Conservation (phyloP, 495 filamentous ascomycete species). For the Aspergillus baeticus region DNA sequence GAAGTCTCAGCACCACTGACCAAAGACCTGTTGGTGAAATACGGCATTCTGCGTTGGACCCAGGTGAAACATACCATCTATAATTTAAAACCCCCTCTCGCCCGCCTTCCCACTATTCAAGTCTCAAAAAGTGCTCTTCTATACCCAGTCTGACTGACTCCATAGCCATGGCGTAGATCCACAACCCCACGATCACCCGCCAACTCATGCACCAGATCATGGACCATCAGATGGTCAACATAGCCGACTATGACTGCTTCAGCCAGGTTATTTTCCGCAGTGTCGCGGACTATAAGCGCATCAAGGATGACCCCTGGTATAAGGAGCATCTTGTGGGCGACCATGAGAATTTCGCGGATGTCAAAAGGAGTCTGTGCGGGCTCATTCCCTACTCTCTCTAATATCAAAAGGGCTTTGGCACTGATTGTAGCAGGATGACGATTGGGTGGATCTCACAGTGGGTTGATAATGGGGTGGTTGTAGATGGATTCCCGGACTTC, state of each 20-base stretch:
- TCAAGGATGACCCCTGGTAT: slow-evolving; percentile 37
- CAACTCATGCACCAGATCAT: slow-evolving; percentile 37
- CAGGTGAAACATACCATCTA: slow-evolving; percentile 16
- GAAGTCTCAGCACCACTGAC: slow-evolving; percentile 43
- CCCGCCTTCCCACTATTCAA: background rate
- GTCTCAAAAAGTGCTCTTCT: background rate
- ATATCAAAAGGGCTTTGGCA: too few species aligned
- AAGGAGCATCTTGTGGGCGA: slow-evolving; percentile 39
- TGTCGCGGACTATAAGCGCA: slow-evolving; percentile 41
- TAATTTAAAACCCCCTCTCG: background rate
- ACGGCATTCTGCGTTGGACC: slow-evolving; percentile 40
- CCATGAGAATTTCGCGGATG: slow-evolving; percentile 50
- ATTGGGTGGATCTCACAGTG: slow-evolving; percentile 33
- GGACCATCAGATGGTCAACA: slow-evolving; percentile 36
- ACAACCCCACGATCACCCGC: slow-evolving; percentile 36
- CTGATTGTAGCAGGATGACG: slow-evolving; percentile 24
- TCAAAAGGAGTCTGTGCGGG: slow-evolving; percentile 34
- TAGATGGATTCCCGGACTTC: slow-evolving; percentile 1
- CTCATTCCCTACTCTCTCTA: background rate
- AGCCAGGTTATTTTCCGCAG: slow-evolving; percentile 43
- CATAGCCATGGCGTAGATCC: slow-evolving; percentile 20
- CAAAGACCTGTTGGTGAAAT: slow-evolving; percentile 44
- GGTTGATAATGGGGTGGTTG: slow-evolving; percentile 6
- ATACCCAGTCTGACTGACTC: background rate
- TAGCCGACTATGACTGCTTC: slow-evolving; percentile 49